Evolutionary conservation across 345 rosid genomes (phyloP).

Genomic region (Eucalyptus paniculata): DNA sequence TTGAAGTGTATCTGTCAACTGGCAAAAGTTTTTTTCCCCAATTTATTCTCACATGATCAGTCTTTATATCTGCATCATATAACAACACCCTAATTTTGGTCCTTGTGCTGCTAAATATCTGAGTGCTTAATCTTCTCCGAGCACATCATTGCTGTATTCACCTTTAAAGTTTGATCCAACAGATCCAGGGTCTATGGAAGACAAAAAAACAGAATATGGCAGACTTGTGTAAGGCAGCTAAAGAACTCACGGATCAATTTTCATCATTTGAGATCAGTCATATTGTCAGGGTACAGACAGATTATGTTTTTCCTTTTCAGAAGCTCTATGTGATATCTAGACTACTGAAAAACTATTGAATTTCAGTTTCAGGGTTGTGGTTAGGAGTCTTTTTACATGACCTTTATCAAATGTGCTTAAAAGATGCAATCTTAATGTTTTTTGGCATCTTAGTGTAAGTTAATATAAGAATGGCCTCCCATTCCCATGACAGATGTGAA

Average conservation of each 20-base stretch:
- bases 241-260: slow-evolving; percentile 53
- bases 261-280: slow-evolving; percentile 53
- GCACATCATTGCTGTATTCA: not conserved
- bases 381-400: not conserved
- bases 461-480: not conserved
- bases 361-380: not conserved
- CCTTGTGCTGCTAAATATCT: not conserved
- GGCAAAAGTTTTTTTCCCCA: not conserved
- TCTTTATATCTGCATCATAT: not conserved
- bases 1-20: not conserved
- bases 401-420: not conserved
- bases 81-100: not conserved
- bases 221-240: slow-evolving; percentile 52
- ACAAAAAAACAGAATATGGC: slow-evolving; percentile 56
- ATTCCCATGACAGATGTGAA: not conserved
- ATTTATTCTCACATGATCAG: not conserved
- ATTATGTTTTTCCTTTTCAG: not conserved
- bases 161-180: not conserved
- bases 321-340: not conserved
- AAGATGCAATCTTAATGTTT: not conserved
- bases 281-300: slow-evolving; percentile 44
- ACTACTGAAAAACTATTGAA: not conserved
- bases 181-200: slow-evolving; percentile 84
- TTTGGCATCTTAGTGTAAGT: not conserved
- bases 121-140: not conserved